phyloP scores from a whole-genome alignment of 2,329 filamentous ascomycete species.

The Stromatinia cepivora region DNA sequence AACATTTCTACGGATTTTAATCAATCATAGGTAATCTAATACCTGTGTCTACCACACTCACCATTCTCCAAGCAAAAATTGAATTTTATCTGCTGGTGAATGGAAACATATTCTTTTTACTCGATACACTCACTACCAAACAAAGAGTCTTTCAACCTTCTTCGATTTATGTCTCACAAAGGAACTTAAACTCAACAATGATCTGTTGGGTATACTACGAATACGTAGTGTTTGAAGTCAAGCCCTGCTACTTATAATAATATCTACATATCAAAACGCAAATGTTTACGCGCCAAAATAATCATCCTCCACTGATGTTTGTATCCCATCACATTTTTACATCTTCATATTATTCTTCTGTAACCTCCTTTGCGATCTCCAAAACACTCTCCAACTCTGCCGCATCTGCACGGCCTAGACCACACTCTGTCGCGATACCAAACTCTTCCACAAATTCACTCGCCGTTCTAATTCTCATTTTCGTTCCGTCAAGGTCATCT shows the following conservation, averaged over 20 bases:
- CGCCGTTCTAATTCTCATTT: slow-evolving; percentile 43
- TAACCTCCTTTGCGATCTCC: slow-evolving; percentile 18
- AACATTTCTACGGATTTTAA: not conserved
- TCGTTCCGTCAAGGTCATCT: slow-evolving; percentile 44
- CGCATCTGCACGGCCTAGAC: slow-evolving; percentile 40
- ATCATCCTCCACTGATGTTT: not conserved
- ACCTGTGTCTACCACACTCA: not conserved
- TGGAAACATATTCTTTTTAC: not conserved
- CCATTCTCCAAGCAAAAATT: not conserved
- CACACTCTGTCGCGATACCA: slow-evolving; percentile 47
- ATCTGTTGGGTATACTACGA: not conserved
- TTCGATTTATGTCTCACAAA: not conserved
- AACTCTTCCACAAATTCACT: slow-evolving; percentile 40
- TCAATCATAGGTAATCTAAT: not conserved
- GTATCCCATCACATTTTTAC: not conserved
- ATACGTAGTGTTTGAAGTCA: not conserved
- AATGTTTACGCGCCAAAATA: not conserved
- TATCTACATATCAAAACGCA: not conserved
- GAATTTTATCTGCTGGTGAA: too few relatives aligned
- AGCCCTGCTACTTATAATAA: not conserved
- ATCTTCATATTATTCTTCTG: not conserved
- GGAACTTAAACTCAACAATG: not conserved
- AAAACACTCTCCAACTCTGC: slow-evolving; percentile 29
- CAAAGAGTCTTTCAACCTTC: not conserved
- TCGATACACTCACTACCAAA: not conserved